These are phyloP conservation scores for Bothriochloa decipiens DNA, from an alignment of 176 grass and related monocot species.

Conservation along the genomic window DNA sequence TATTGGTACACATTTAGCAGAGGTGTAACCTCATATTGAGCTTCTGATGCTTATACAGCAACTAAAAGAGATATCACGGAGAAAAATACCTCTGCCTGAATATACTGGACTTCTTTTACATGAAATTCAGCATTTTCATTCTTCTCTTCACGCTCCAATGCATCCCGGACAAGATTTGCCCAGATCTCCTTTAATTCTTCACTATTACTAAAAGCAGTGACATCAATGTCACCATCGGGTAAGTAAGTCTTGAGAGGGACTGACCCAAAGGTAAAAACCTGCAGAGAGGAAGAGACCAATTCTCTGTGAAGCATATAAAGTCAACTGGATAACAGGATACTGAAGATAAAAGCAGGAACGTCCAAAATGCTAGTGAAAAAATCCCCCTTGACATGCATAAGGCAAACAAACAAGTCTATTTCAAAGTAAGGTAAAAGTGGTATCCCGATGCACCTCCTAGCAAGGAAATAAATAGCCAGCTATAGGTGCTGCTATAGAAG, in stretches of 20 bases:
- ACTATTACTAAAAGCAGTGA: constrained; percentile 78
- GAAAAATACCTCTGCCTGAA: constrained; percentile 86
- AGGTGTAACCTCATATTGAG: background rate
- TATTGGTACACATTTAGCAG: background rate
- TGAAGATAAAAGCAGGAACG: constrained; percentile 26
- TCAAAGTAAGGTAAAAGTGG: background rate
- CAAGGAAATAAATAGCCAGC: no score
- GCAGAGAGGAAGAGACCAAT: background rate
- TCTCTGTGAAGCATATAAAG: constrained; percentile 24
- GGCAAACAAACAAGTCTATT: constrained; percentile 19
- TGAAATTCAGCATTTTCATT: constrained; percentile 80
- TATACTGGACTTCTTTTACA: constrained; percentile 95
- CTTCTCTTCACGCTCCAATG: constrained; percentile 86
- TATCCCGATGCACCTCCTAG: background rate
- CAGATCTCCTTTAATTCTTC: constrained; percentile 81
- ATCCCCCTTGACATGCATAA: background rate
- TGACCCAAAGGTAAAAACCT: constrained; percentile 97
- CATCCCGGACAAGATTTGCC: constrained; percentile 76
- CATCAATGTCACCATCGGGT: constrained; percentile 98
- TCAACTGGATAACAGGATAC: constrained; percentile 4
- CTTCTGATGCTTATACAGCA: background rate
- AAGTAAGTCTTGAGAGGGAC: constrained; percentile 97
- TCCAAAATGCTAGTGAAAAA: constrained; percentile 15
- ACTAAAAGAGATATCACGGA: constrained; percentile 22
- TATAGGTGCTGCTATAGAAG: no score